phyloP scores from a whole-genome alignment of 1,284 basidiomycete genomes.

The Gomphus bonarii region DNA sequence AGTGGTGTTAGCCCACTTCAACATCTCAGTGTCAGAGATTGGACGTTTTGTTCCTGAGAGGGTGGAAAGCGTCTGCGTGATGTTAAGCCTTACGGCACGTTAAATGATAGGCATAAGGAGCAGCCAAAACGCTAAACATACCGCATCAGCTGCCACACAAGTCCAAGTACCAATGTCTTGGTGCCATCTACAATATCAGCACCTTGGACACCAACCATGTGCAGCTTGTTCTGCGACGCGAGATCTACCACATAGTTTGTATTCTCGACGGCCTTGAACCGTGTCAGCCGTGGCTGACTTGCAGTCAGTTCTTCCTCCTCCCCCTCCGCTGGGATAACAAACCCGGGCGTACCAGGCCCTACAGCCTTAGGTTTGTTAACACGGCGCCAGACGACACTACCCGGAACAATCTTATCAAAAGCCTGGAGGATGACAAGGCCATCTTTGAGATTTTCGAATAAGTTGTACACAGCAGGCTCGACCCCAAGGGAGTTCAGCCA shows the following conservation, averaged over 20 bases:
- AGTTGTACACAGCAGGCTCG: conserved; percentile 91
- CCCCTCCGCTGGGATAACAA: conserved; percentile 33
- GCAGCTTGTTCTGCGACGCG: conserved; percentile 88
- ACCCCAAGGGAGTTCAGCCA: conserved; percentile 98
- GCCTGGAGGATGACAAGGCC: conserved; percentile 89
- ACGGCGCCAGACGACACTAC: conserved; percentile 87
- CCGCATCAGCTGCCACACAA: conserved; percentile 98
- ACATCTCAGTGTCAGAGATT: conserved; percentile 87
- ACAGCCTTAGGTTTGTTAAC: conserved; percentile 85
- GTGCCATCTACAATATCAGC: conserved; percentile 92
- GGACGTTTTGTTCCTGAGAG: conserved; percentile 69
- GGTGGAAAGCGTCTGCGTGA: conserved; percentile 81
- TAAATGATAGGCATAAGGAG: neutral
- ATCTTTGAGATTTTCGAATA: conserved; percentile 94
- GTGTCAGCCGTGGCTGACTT: conserved; percentile 75
- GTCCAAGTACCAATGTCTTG: conserved; percentile 86
- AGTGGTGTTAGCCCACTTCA: conserved; percentile 91
- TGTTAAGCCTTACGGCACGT: conserved; percentile 54
- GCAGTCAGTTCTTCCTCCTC: conserved; percentile 70
- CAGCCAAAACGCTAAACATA: conserved; percentile 23
- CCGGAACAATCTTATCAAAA: conserved; percentile 92
- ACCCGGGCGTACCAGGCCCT: conserved; percentile 25
- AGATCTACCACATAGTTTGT: conserved; percentile 95
- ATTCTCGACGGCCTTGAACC: conserved; percentile 98
- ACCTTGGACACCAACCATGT: conserved; percentile 95